Evolutionary conservation across 2,329 filamentous ascomycete genomes (phyloP).

Genomic region (Cadophora sp.): DNA sequence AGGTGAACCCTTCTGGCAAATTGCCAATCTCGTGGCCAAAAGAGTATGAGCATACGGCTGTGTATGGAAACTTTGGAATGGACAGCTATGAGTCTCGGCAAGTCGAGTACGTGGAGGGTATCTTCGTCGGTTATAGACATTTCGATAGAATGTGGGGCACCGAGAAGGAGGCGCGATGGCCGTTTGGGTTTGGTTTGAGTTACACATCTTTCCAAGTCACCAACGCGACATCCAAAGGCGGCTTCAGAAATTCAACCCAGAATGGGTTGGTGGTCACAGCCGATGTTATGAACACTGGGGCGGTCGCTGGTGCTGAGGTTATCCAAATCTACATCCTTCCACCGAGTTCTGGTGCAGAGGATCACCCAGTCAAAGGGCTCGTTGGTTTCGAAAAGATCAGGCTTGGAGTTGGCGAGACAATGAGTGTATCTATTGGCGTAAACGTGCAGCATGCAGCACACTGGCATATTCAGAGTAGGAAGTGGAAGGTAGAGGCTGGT

Average conservation of each 20-base stretch:
- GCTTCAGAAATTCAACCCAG: background rate
- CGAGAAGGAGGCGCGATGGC: slow-evolving; percentile 59
- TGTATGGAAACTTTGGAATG: slow-evolving; percentile 50
- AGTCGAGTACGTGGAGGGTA: slow-evolving; percentile 67
- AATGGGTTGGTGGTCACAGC: background rate
- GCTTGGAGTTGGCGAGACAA: background rate
- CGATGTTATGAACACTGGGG: background rate
- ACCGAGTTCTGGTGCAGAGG: background rate
- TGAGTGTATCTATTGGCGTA: background rate
- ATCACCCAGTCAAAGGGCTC: background rate
- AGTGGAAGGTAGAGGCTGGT: slow-evolving; percentile 13
- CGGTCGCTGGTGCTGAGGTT: background rate
- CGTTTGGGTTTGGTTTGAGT: slow-evolving; percentile 68
- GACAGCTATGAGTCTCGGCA: slow-evolving; percentile 65
- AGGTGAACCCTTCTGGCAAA: slow-evolving; percentile 28
- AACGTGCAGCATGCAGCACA: background rate
- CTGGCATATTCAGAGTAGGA: slow-evolving; percentile 1
- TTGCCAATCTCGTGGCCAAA: slow-evolving; percentile 29
- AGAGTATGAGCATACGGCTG: slow-evolving; percentile 11
- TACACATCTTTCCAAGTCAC: slow-evolving; percentile 61
- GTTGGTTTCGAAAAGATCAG: background rate
- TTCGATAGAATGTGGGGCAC: slow-evolving; percentile 58
- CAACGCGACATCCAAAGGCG: background rate
- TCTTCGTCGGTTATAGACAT: slow-evolving; percentile 68
- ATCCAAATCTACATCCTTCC: background rate